These are phyloP conservation scores for Solanum habrochaites DNA, from an alignment of 257 asterid species.

Conservation along the genomic window DNA sequence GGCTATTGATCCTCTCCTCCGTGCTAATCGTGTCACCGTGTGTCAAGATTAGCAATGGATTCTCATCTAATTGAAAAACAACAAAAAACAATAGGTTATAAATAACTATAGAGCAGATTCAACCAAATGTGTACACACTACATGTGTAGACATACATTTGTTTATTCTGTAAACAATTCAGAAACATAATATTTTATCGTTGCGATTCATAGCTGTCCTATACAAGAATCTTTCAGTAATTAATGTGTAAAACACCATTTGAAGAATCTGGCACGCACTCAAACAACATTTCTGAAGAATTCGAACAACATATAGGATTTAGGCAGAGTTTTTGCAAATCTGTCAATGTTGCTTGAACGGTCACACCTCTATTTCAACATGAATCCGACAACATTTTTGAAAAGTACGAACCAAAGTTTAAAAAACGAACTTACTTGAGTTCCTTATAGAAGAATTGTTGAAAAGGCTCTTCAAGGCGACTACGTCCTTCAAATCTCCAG, in stretches of 20 bases:
- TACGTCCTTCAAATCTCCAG: constrained; percentile 35
- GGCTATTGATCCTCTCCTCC: constrained; percentile 37
- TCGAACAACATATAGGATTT: not conserved
- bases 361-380: not conserved
- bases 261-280: not conserved
- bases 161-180: not conserved
- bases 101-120: not conserved
- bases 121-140: not conserved
- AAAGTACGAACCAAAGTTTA: not conserved
- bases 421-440: constrained; percentile 27
- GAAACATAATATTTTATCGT: not conserved
- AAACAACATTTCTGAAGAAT: not conserved
- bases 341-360: not conserved
- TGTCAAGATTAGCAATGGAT: constrained; percentile 49
- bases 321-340: not conserved
- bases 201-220: not conserved
- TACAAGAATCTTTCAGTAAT: not conserved
- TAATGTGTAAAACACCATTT: not conserved
- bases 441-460: constrained; percentile 23
- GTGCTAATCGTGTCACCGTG: constrained; percentile 43
- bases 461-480: constrained; percentile 36
- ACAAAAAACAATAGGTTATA: not conserved
- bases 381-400: not conserved
- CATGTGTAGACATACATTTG: not conserved
- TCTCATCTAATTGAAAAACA: constrained; percentile 30